Base-by-base conservation (phyloP, 345 rosid species). In the Ceriops decandra region DNA sequence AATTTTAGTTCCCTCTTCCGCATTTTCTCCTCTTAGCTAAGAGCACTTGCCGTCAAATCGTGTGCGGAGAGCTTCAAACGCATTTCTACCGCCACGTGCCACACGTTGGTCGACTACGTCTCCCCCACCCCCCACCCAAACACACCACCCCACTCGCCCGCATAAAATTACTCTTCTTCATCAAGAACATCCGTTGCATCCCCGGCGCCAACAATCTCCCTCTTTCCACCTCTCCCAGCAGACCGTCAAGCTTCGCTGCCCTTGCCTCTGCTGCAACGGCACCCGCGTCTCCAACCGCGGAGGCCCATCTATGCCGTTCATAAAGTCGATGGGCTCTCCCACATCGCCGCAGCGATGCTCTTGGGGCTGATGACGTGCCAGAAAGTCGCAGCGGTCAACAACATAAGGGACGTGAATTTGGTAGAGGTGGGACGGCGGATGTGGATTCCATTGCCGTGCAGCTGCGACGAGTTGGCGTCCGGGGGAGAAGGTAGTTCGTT, bases 381-480 rank as follows among this genome's bases (percentile, higher is more conserved):
- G 47, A 38, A 72, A 33, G 72, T 77, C 21, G 76, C 76, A 0
- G 68, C 62, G 16, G 63, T 42, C 9, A 72, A 77, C 26, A 38
- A 38, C 22, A 68, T 72, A 35, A 0, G 53, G 5, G 5, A 68
- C 27, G 46, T 19, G 36, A 9, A 63, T 31, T 0, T 17, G 67
- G 68, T 77, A 3, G 0, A 0, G 31, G 67, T 52, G 6, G 76
- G 80, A 35, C 62, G 63, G 62, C 7, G 63, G 66, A 59, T 77
- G 59, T 30, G 27, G 70, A 77, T 77, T 58, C 76, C 76, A 7
- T 26, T 77, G 47, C 80, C 80, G 10, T 77, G 80, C 19, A 72
- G 70, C 67, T 72, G 80, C 42, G 80, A 77, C 7, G 73, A 71
- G 6, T 67, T 72, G 17, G 73, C 24, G 32, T 5, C 32, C 32